Percentiles rank a stretch among this genome's conserved stretches.
Conservation (phyloP, 495 filamentous ascomycete species). For the Bathelium albidoporum region DNA sequence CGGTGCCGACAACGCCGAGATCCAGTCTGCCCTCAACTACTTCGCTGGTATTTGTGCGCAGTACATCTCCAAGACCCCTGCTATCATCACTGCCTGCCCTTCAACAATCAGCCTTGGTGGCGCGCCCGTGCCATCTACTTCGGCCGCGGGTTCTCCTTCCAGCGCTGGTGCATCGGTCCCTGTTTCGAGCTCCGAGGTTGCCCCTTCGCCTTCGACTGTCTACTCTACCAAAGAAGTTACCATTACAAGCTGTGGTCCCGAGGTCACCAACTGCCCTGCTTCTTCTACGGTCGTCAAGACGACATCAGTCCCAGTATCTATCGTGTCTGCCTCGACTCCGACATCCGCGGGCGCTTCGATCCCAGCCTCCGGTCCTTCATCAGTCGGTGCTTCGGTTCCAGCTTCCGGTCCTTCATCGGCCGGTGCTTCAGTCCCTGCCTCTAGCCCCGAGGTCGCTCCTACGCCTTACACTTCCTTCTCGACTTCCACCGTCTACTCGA, state of each 20-base stretch:
- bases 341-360: constrained; percentile 1
- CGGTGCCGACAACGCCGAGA: constrained; percentile 53
- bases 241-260: constrained; percentile 23
- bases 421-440: background rate
- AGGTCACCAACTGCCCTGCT: constrained; percentile 26
- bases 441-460: constrained; percentile 6
- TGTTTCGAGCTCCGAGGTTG: background rate
- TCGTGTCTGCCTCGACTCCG: constrained; percentile 38
- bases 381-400: background rate
- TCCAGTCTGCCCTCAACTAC: constrained; percentile 65
- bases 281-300: constrained; percentile 35
- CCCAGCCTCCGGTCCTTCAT: constrained; percentile 1
- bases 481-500: constrained; percentile 23
- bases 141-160: constrained; percentile 6
- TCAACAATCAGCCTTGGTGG: constrained; percentile 49
- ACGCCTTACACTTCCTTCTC: constrained; percentile 19
- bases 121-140: constrained; percentile 21
- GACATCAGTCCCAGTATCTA: constrained; percentile 33
- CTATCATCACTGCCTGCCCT: constrained; percentile 64
- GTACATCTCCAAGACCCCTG: constrained; percentile 67
- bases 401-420: constrained; percentile 1
- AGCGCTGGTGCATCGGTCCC: background rate
- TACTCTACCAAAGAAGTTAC: constrained; percentile 21
- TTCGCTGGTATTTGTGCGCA: constrained; percentile 85
- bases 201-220: constrained; percentile 17